These are phyloP conservation scores for Hypholoma sublateritium DNA, from an alignment of 768 basidiomycete genomes.

Conservation along the genomic window DNA sequence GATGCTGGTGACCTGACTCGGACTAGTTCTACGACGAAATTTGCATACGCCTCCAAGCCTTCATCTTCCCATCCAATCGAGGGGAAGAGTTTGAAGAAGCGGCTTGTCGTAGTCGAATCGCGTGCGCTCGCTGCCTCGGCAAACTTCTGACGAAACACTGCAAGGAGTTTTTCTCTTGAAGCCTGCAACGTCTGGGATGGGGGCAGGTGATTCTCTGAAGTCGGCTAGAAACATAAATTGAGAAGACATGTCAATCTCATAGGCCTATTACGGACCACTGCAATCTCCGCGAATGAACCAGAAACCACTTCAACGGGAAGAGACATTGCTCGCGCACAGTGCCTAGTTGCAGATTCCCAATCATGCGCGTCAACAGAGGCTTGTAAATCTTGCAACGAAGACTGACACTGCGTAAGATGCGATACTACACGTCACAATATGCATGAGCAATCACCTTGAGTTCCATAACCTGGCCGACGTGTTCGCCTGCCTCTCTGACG, in stretches of 20 bases:
- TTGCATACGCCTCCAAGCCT: constrained; percentile 89
- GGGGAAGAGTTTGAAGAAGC: constrained; percentile 97
- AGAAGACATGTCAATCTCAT: not conserved
- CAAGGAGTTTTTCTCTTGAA: constrained; percentile 72
- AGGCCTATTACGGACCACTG: constrained; percentile 62
- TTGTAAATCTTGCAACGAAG: constrained; percentile 47
- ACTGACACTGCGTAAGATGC: constrained; percentile 25
- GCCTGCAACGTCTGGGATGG: constrained; percentile 80
- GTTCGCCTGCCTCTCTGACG: constrained; percentile 87
- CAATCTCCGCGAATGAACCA: constrained; percentile 82
- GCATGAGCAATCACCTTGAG: constrained; percentile 66
- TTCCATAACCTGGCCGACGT: constrained; percentile 91
- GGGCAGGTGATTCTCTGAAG: constrained; percentile 81
- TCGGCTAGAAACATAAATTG: constrained; percentile 60
- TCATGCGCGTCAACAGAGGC: constrained; percentile 83
- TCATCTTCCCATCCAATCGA: constrained; percentile 92
- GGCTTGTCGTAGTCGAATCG: constrained; percentile 84
- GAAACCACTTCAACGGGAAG: constrained; percentile 75
- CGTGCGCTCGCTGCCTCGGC: constrained; percentile 75
- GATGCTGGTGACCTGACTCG: constrained; percentile 73
- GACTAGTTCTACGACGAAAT: constrained; percentile 91
- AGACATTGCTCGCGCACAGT: constrained; percentile 89
- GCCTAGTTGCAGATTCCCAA: constrained; percentile 93
- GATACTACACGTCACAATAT: not conserved
- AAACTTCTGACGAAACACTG: constrained; percentile 80